Evolutionary conservation across 2,329 filamentous ascomycete genomes (phyloP).

Genomic region (Aspergillus versicolor): DNA sequence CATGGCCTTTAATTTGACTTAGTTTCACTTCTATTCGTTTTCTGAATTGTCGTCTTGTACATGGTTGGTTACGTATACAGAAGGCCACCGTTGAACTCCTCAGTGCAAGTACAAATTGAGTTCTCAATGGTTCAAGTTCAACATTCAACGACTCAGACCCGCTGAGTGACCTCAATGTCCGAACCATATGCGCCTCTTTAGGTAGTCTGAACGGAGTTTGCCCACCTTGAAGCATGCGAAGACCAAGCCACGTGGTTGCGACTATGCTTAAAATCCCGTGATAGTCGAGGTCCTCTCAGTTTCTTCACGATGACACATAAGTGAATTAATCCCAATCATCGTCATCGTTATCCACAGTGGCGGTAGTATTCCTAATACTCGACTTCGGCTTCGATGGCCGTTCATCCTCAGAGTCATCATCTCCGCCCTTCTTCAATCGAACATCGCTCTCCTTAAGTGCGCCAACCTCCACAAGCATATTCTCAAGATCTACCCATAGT

Average conservation of each 20-base stretch:
- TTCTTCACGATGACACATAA: neutral
- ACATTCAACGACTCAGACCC: neutral
- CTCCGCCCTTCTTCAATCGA: conserved; percentile 60
- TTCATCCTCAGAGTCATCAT: conserved; percentile 56
- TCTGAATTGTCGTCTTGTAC: neutral
- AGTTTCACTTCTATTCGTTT: neutral
- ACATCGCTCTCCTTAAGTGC: conserved; percentile 77
- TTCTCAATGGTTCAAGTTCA: neutral
- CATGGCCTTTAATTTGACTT: neutral
- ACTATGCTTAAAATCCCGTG: neutral
- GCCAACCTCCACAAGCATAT: conserved; percentile 76
- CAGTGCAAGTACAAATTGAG: neutral
- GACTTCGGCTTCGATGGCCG: conserved; percentile 56
- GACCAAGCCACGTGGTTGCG: neutral
- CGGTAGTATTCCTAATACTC: conserved; percentile 47
- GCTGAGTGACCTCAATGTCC: neutral
- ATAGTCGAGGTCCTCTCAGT: neutral
- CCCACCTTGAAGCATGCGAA: neutral
- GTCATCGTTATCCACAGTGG: conserved; percentile 47
- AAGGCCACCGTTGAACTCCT: neutral
- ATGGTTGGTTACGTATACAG: neutral
- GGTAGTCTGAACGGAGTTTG: neutral
- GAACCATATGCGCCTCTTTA: neutral
- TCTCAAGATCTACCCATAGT: conserved; percentile 65
- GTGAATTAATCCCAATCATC: conserved; percentile 56